These are phyloP conservation scores for Amphicarpaea edgeworthii DNA, from an alignment of 306 rosid species.

Conservation along the genomic window DNA sequence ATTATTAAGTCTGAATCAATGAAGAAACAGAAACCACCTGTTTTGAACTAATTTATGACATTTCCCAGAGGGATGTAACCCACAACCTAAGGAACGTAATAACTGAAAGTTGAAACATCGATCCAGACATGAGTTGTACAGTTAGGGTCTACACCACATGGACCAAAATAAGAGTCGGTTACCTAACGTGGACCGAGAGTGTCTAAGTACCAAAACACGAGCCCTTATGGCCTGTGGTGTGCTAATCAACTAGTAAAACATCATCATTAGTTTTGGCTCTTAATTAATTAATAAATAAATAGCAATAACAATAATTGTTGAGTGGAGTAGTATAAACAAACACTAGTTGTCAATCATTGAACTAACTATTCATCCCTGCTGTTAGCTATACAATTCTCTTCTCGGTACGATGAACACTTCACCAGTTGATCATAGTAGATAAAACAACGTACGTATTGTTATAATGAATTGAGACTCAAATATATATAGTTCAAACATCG, in stretches of 20 bases:
- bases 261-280: background rate
- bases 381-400: background rate
- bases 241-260: conserved; percentile 36
- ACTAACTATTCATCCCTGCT: background rate
- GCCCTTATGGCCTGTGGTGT: conserved; percentile 32
- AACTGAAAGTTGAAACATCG: conserved; percentile 40
- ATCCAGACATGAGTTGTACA: background rate
- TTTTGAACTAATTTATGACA: background rate
- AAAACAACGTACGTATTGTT: background rate
- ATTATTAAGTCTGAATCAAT: background rate
- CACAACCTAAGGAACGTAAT: conserved; percentile 35
- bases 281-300: conserved; percentile 1
- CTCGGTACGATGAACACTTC: background rate
- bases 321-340: background rate
- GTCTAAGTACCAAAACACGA: conserved; percentile 33
- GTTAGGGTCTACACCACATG: conserved; percentile 57
- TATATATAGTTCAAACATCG: too few relatives aligned
- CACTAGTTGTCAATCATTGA: background rate
- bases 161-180: conserved; percentile 37
- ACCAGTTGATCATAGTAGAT: too few relatives aligned
- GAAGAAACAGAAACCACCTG: too few relatives aligned
- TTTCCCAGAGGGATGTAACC: conserved; percentile 15
- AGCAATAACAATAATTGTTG: background rate
- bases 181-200: conserved; percentile 38
- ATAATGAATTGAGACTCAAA: background rate